phyloP scores from a whole-genome alignment of 225 moss, liverwort and hornwort species.

The Climacium dendroides region DNA sequence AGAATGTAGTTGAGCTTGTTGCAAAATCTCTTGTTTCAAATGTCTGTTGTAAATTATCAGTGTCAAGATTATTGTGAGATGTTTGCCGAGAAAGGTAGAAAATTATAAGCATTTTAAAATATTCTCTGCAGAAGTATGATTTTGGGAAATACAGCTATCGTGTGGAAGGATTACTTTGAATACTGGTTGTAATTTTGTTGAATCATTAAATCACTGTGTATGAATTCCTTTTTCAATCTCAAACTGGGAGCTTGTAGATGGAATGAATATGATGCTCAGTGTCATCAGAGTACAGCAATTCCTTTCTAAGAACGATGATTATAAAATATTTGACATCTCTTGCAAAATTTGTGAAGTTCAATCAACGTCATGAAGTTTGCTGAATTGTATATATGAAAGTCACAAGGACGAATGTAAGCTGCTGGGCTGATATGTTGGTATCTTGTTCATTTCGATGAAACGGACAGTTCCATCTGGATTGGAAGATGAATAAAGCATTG shows the following conservation, averaged over 20 bases:
- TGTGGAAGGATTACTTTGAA: too few relatives aligned
- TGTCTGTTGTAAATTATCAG: background rate
- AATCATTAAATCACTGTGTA: too few relatives aligned
- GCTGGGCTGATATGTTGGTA: background rate
- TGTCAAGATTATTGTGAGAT: background rate
- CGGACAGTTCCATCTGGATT: too few relatives aligned
- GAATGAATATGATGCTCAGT: fast-evolving
- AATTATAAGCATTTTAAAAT: background rate
- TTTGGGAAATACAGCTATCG: background rate
- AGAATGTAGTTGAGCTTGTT: background rate
- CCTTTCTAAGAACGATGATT: fast-evolving
- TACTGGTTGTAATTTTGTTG: background rate
- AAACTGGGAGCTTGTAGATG: background rate
- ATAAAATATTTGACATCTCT: too few relatives aligned
- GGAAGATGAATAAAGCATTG: background rate
- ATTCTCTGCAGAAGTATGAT: too few relatives aligned
- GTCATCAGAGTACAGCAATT: fast-evolving
- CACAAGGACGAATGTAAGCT: background rate
- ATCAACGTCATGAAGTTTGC: background rate
- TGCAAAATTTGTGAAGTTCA: background rate
- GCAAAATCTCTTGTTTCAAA: background rate
- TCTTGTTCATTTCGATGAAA: background rate
- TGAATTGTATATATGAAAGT: too few relatives aligned
- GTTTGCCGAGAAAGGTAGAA: too few relatives aligned
- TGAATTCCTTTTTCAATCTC: too few relatives aligned